A percentile compares a stretch with the other conserved stretches of the same genome.
Evolutionary conservation across 805 yeast species (phyloP).

Genomic region (Candida methanosorbosa): DNA sequence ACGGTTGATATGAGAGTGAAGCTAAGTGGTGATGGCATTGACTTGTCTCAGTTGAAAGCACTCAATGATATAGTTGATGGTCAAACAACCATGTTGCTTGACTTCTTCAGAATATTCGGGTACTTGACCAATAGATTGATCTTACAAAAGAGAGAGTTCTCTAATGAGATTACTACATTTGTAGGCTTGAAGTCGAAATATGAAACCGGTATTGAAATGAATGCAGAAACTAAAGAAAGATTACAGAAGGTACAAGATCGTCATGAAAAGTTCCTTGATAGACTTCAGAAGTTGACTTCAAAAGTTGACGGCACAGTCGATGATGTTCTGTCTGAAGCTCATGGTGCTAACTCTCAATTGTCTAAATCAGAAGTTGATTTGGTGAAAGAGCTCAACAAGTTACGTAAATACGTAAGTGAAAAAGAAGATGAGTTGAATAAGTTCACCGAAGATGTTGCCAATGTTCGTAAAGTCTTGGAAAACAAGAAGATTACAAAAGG

Average conservation of each 20-base stretch:
- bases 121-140: not conserved
- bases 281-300: too few relatives aligned
- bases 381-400: not conserved
- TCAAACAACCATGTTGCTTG: not conserved
- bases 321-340: too few relatives aligned
- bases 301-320: too few relatives aligned
- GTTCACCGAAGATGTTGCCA: not conserved
- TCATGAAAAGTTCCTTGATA: too few relatives aligned
- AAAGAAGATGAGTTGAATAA: too few relatives aligned
- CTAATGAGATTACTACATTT: not conserved
- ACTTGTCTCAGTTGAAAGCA: not conserved
- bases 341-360: too few relatives aligned
- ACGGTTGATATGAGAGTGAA: not conserved
- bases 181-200: too few relatives aligned
- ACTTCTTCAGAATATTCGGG: not conserved
- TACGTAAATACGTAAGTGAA: too few relatives aligned
- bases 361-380: slow-evolving; percentile 19
- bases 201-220: too few relatives aligned
- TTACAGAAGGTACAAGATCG: too few relatives aligned
- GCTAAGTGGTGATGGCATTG: not conserved
- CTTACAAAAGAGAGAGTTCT: not conserved
- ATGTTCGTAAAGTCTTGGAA: not conserved
- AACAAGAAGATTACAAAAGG: too few relatives aligned
- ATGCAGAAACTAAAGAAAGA: slow-evolving; percentile 66
- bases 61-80: not conserved